Evolutionary conservation across 108 stramenopile genomes (phyloP).

Genomic region (Cyclotella sp.): DNA sequence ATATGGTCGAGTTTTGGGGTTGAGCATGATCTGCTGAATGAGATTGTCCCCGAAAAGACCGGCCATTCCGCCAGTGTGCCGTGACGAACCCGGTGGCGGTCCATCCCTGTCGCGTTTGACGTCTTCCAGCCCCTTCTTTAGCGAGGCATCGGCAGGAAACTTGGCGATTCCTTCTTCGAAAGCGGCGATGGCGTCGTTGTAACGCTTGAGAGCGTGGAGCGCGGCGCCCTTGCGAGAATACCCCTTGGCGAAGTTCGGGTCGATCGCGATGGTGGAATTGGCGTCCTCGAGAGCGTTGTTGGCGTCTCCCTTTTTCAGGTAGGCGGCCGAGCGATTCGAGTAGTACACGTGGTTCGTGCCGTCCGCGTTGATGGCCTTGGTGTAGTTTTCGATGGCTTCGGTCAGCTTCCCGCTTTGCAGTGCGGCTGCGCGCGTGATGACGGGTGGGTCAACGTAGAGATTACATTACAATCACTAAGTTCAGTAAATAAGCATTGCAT

Average conservation of each 20-base stretch:
- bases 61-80: slow-evolving; percentile 51
- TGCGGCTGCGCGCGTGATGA: too few species aligned
- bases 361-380: slow-evolving; percentile 94
- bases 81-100: slow-evolving; percentile 40
- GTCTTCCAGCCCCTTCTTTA: slow-evolving; percentile 89
- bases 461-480: too few species aligned
- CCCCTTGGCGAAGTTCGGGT: slow-evolving; percentile 92
- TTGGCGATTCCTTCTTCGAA: slow-evolving; percentile 93
- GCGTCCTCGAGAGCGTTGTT: slow-evolving; percentile 97
- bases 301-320: slow-evolving; percentile 90
- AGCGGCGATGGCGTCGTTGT: slow-evolving; percentile 95
- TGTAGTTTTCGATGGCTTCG: slow-evolving; percentile 95
- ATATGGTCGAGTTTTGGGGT: slow-evolving; percentile 92
- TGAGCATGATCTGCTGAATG: slow-evolving; percentile 85
- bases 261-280: slow-evolving; percentile 88
- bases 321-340: slow-evolving; percentile 97
- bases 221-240: slow-evolving; percentile 95
- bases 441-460: too few species aligned
- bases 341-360: slow-evolving; percentile 95
- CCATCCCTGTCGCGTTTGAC: slow-evolving; percentile 89
- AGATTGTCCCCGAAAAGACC: slow-evolving; percentile 90
- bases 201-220: slow-evolving; percentile 92
- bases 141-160: slow-evolving; percentile 88
- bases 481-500: too few species aligned
- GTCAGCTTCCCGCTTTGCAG: slow-evolving; percentile 91